Base-by-base conservation (phyloP, 441 rosid species). In the Pelargonium citronellum region DNA sequence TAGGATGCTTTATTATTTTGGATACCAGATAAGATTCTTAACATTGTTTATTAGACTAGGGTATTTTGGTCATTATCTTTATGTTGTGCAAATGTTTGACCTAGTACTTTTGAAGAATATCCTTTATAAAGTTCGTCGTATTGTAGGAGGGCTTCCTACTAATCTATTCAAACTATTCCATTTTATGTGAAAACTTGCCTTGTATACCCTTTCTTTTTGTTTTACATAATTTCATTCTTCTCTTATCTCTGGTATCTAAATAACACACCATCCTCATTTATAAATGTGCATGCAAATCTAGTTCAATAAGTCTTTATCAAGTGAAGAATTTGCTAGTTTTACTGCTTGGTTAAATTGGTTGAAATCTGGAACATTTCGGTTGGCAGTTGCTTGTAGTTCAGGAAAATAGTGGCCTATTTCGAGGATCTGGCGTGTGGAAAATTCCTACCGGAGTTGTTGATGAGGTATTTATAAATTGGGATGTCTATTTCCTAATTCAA, bases 401-500 rank as follows among this genome's bases (percentile, higher is more conserved):
- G 80, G 97, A 93, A 76, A 93, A 85, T 71, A 79, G 43, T 1
- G 93, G 97, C 71, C 74, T 72, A 12, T 74, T 84, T 67, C 76
- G 39, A 53, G 91, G 95, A 47, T 73, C 39, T 34, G 89, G 96
- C 47, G 57, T 87, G 34, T 89, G 96, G 97, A 91, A 89, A 87
- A 78, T 91, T 78, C 97, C 97, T 60, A 86, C 98, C 4, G 96
- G 97, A 71, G 87, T 79, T 65, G 92, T 88, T 24, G 85, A 93
- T 16, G 86, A 87, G 96, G 98, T 89, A 64, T n/a, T n/a, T n/a
- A n/a, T n/a, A n/a, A n/a, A n/a, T n/a, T n/a, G n/a, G n/a, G n/a
- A n/a, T n/a, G n/a, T 46, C 67, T 9, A 13, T 46, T 46, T 9
- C 51, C 51, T 0, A 46, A 46, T 46, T 13, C 12, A 7, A 46